A percentile compares a stretch with the other conserved stretches of the same genome.
phyloP scores from a whole-genome alignment of 2,329 filamentous ascomycete genomes.

The Camillea tinctor region DNA sequence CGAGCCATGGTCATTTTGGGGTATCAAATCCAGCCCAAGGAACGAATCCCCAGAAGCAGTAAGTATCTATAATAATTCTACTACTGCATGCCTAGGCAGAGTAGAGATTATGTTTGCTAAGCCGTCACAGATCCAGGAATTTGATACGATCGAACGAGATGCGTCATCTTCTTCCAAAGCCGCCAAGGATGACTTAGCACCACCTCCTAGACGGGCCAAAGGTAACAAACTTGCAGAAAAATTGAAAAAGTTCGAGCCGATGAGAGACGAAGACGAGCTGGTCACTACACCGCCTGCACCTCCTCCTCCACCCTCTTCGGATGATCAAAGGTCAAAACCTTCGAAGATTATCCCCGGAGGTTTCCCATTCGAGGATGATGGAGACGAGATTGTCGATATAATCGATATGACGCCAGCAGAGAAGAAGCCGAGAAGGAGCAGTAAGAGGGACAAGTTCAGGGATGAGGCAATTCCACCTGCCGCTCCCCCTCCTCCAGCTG shows the following conservation, averaged over 20 bases:
- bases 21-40: slow-evolving; percentile 38
- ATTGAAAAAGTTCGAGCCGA: slow-evolving; percentile 55
- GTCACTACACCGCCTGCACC: slow-evolving; percentile 40
- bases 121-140: slow-evolving; percentile 48
- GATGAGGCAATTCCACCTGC: slow-evolving; percentile 27
- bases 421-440: slow-evolving; percentile 33
- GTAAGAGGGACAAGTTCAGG: slow-evolving; percentile 36
- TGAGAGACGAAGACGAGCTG: slow-evolving; percentile 35
- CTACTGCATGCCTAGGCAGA: slow-evolving; percentile 28
- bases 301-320: slow-evolving; percentile 29
- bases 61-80: slow-evolving; percentile 17
- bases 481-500: slow-evolving; percentile 46
- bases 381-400: slow-evolving; percentile 46
- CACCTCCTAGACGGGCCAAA: slow-evolving; percentile 47
- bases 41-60: slow-evolving; percentile 35
- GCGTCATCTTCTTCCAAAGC: slow-evolving; percentile 39
- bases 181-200: slow-evolving; percentile 40
- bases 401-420: slow-evolving; percentile 48
- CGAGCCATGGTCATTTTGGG: slow-evolving; percentile 59
- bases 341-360: slow-evolving; percentile 35
- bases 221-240: slow-evolving; percentile 55
- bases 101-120: slow-evolving; percentile 49
- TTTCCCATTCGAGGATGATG: slow-evolving; percentile 28
- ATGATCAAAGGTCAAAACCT: slow-evolving; percentile 43
- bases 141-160: slow-evolving; percentile 40